Evolutionary conservation across 768 basidiomycete genomes (phyloP).

Genomic region (Ramaria rubella): DNA sequence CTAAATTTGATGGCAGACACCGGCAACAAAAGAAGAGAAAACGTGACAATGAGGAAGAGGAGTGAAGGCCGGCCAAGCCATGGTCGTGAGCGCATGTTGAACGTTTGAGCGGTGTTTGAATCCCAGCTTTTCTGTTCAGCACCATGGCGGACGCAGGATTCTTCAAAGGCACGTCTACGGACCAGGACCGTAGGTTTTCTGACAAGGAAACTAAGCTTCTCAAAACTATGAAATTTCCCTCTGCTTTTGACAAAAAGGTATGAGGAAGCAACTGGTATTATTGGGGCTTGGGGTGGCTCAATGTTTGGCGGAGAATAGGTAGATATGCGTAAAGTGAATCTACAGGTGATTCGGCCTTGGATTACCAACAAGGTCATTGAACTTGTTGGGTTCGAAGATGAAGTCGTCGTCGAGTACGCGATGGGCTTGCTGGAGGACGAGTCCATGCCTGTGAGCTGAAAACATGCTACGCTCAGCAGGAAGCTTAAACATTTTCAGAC

Average conservation of each 20-base stretch:
- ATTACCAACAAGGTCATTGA: constrained; percentile 89
- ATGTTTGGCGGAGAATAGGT: constrained; percentile 41
- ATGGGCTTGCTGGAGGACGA: constrained; percentile 90
- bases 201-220: constrained; percentile 92
- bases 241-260: constrained; percentile 84
- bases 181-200: constrained; percentile 88
- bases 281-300: background rate
- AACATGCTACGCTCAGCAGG: background rate
- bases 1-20: constrained; percentile 77
- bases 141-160: constrained; percentile 44
- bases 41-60: constrained; percentile 23
- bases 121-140: background rate
- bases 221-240: constrained; percentile 84
- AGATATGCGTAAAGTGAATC: constrained; percentile 92
- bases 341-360: constrained; percentile 91
- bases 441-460: constrained; percentile 59
- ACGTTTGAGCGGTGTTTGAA: background rate
- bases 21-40: constrained; percentile 25
- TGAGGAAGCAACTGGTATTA: background rate
- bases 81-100: background rate
- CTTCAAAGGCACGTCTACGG: constrained; percentile 86
- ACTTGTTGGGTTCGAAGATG: constrained; percentile 91
- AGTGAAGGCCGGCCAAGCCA: background rate
- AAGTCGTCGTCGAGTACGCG: constrained; percentile 93
- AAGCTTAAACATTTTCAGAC: constrained; percentile 38